These are phyloP conservation scores for Amanita thiersii DNA, from an alignment of 768 basidiomycete genomes.

Conservation along the genomic window DNA sequence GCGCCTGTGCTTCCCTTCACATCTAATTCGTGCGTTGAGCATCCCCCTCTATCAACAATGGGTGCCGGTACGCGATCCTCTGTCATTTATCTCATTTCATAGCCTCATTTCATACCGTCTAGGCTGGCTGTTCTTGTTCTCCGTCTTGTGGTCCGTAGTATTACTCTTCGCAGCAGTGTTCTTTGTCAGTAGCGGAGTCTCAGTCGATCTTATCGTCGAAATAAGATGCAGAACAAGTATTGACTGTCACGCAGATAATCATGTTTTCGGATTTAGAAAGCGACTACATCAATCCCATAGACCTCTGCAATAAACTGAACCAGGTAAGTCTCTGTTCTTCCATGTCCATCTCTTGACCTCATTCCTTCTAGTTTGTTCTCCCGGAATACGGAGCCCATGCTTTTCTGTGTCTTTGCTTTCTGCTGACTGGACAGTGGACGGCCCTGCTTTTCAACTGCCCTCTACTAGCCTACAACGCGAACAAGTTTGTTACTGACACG, in stretches of 20 bases:
- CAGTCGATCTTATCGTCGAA: constrained; percentile 1
- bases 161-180: constrained; percentile 98
- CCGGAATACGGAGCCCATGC: constrained; percentile 96
- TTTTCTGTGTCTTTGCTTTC: constrained; percentile 79
- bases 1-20: constrained; percentile 11
- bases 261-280: constrained; percentile 99
- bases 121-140: constrained; percentile 97
- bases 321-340: constrained; percentile 46
- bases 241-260: constrained; percentile 77
- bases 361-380: constrained; percentile 40
- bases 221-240: too few species aligned
- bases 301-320: constrained; percentile 98
- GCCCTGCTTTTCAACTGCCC: constrained; percentile 87
- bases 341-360: not conserved
- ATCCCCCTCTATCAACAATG: not conserved
- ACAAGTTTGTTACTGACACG: constrained; percentile 66
- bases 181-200: constrained; percentile 62
- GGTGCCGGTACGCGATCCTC: constrained; percentile 9
- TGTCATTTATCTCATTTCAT: not conserved
- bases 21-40: not conserved
- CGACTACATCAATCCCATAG: constrained; percentile 99
- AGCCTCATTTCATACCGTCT: not conserved
- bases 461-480: constrained; percentile 81
- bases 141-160: constrained; percentile 87
- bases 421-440: constrained; percentile 87